phyloP scores from a whole-genome alignment of 768 basidiomycete species.

The Udeniomyces megalosporus region DNA sequence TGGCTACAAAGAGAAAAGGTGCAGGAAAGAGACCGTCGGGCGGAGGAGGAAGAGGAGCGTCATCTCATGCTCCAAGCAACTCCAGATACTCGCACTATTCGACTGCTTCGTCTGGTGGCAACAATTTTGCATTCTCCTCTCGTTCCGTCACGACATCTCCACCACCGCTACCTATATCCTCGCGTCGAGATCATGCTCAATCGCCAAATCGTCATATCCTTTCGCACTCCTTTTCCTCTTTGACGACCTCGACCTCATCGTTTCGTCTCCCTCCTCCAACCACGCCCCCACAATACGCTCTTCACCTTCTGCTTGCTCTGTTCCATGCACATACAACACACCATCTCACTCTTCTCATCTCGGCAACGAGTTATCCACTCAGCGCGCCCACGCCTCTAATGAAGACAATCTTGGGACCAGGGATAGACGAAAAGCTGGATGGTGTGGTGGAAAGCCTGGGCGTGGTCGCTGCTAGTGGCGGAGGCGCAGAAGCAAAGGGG shows the following conservation, averaged over 20 bases:
- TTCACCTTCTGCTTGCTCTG: slow-evolving; percentile 17
- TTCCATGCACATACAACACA: slow-evolving; percentile 17
- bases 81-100: neutral
- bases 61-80: too few species aligned
- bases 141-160: slow-evolving; percentile 4
- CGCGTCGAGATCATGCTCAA: neutral
- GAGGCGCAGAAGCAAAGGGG: slow-evolving; percentile 41
- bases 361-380: slow-evolving; percentile 48
- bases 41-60: too few species aligned
- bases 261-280: slow-evolving; percentile 12
- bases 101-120: neutral
- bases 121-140: neutral
- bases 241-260: neutral
- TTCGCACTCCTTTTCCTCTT: neutral
- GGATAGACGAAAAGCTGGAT: slow-evolving; percentile 64
- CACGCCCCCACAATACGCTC: slow-evolving; percentile 13
- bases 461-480: slow-evolving; percentile 45
- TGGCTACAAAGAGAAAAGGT: too few species aligned
- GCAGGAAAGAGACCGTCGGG: too few species aligned
- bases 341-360: slow-evolving; percentile 22
- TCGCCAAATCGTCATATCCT: neutral
- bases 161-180: slow-evolving; percentile 1
- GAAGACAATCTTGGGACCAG: slow-evolving; percentile 49
- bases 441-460: slow-evolving; percentile 64
- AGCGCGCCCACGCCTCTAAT: slow-evolving; percentile 33